Conservation (phyloP, 768 basidiomycete species). For the Collybia mongolica region DNA sequence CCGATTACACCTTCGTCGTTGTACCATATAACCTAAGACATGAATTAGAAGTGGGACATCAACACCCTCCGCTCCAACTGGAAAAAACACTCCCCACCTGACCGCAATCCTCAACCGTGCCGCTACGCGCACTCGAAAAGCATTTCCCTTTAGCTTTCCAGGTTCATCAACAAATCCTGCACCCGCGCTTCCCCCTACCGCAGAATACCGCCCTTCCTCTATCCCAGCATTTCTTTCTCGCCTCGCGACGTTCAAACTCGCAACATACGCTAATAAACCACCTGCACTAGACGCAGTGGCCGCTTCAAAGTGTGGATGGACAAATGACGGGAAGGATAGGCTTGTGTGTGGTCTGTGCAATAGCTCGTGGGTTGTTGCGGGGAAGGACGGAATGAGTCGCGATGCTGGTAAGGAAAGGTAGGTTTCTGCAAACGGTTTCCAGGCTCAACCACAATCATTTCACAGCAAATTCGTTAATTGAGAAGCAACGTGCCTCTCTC, state of each 20-base stretch:
- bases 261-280: constrained; percentile 82
- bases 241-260: constrained; percentile 73
- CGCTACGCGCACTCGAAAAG: constrained; percentile 52
- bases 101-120: constrained; percentile 71
- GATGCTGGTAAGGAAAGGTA: constrained; percentile 68
- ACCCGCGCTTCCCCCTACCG: constrained; percentile 32
- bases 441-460: not conserved
- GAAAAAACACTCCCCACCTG: constrained; percentile 67
- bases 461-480: constrained; percentile 65
- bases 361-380: constrained; percentile 71
- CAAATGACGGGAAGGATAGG: constrained; percentile 80
- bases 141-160: constrained; percentile 43
- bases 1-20: not conserved
- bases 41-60: constrained; percentile 4
- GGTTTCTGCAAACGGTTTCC: constrained; percentile 10
- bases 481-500: constrained; percentile 67
- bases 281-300: constrained; percentile 72
- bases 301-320: constrained; percentile 81
- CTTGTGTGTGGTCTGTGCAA: constrained; percentile 71
- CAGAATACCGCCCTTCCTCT: constrained; percentile 80
- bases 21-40: constrained; percentile 4
- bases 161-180: constrained; percentile 27
- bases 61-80: constrained; percentile 22
- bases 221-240: constrained; percentile 70
- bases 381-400: constrained; percentile 66